These are phyloP conservation scores for Lolium rigidum DNA, from an alignment of 176 grass and related monocot species.

Conservation along the genomic window DNA sequence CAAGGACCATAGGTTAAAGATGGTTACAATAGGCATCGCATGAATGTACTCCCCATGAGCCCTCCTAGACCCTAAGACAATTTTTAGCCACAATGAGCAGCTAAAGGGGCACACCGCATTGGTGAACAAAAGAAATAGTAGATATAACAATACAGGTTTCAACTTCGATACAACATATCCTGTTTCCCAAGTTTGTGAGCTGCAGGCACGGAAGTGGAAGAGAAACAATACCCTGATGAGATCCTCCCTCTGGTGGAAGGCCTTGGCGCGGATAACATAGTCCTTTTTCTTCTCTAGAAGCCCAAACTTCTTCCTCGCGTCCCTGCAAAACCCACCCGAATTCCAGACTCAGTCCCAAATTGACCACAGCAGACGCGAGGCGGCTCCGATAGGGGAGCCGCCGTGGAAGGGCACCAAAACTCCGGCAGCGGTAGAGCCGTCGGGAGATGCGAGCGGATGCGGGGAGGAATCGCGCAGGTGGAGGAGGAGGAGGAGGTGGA, in stretches of 20 bases:
- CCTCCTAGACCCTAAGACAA: neutral
- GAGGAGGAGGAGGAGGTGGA: neutral
- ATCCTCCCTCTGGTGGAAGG: slow-evolving; percentile 75
- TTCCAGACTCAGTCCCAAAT: slow-evolving; percentile 9
- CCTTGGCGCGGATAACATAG: slow-evolving; percentile 65
- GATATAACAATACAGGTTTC: too few species aligned
- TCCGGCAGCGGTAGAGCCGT: too few species aligned
- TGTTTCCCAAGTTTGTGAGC: neutral
- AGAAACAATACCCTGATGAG: slow-evolving; percentile 59
- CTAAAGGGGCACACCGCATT: neutral
- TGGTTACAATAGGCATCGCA: neutral
- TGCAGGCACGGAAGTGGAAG: neutral
- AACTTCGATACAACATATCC: neutral
- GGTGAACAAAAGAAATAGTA: neutral
- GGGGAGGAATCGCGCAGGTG: too few species aligned
- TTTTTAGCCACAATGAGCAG: neutral
- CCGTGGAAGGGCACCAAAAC: too few species aligned
- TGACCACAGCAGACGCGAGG: too few species aligned
- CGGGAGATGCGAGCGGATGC: too few species aligned
- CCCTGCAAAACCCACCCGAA: slow-evolving; percentile 49
- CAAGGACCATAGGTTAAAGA: neutral
- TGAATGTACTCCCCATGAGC: neutral
- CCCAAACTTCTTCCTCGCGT: slow-evolving; percentile 82
- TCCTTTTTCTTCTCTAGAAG: slow-evolving; percentile 93
- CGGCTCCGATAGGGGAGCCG: too few species aligned